phyloP scores from a whole-genome alignment of 768 basidiomycete species.

The Naganishia vaughanmartiniae region DNA sequence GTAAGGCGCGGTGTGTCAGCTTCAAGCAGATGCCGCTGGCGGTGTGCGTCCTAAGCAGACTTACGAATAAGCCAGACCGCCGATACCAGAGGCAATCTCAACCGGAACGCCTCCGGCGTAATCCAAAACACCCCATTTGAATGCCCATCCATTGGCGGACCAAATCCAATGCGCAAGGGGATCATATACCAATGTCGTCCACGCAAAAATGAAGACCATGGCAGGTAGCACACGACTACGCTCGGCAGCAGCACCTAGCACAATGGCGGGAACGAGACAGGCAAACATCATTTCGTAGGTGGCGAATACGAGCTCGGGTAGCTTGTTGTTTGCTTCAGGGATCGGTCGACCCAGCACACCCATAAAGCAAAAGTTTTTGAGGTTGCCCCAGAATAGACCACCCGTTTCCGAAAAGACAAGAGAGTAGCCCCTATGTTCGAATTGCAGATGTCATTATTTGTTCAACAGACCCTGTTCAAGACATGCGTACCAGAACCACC shows the following conservation, averaged over 20 bases:
- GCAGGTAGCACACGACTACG: slow-evolving; percentile 79
- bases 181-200: slow-evolving; percentile 85
- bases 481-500: slow-evolving; percentile 42
- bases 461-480: not conserved
- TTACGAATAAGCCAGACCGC: slow-evolving; percentile 71
- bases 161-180: slow-evolving; percentile 97
- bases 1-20: not conserved
- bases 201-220: slow-evolving; percentile 83
- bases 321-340: slow-evolving; percentile 51
- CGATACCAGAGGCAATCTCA: slow-evolving; percentile 89
- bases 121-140: slow-evolving; percentile 64
- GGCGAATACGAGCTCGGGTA: slow-evolving; percentile 51
- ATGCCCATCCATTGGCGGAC: slow-evolving; percentile 77
- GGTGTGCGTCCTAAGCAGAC: slow-evolving; percentile 42
- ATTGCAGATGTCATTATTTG: not conserved
- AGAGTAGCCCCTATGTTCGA: slow-evolving; percentile 41
- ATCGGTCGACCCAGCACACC: slow-evolving; percentile 48
- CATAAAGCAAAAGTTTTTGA: slow-evolving; percentile 50
- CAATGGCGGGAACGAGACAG: slow-evolving; percentile 77
- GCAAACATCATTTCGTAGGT: slow-evolving; percentile 46
- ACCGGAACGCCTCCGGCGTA: slow-evolving; percentile 93
- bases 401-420: slow-evolving; percentile 50
- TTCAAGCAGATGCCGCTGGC: slow-evolving; percentile 43
- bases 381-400: slow-evolving; percentile 50
- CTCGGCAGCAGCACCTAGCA: slow-evolving; percentile 80